Percentiles rank a stretch among this genome's conserved stretches.
phyloP scores from a whole-genome alignment of 371 early-diverging fungal species.

The Apophysomyces elegans region DNA sequence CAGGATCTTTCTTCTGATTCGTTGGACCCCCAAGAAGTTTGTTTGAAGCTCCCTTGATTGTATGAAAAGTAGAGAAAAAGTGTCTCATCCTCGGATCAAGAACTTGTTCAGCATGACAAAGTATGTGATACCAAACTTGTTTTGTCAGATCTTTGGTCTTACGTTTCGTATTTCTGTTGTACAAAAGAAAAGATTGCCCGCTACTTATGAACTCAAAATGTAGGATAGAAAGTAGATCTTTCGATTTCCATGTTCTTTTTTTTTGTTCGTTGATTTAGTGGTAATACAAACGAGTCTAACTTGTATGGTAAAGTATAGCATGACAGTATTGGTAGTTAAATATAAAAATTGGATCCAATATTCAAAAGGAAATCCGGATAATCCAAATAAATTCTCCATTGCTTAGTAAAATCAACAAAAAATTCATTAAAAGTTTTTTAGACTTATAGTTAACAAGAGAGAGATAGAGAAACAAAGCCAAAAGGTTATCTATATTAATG shows the following conservation, averaged over 20 bases:
- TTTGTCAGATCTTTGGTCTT: neutral
- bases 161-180: constrained; percentile 3
- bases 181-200: neutral
- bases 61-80: neutral
- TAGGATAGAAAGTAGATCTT: constrained; percentile 5
- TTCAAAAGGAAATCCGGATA: too few relatives aligned
- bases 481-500: neutral
- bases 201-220: neutral
- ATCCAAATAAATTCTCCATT: too few relatives aligned
- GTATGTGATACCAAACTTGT: neutral
- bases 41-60: constrained; percentile 1
- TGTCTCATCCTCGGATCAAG: neutral
- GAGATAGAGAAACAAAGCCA: too few relatives aligned
- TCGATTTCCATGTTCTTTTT: neutral
- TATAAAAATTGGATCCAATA: too few relatives aligned
- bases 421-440: too few relatives aligned
- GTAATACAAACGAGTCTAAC: constrained; percentile 2
- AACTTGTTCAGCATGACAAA: neutral
- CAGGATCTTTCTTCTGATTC: neutral
- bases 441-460: too few relatives aligned
- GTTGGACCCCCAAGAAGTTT: neutral
- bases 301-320: neutral
- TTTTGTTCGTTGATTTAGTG: neutral
- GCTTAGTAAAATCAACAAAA: too few relatives aligned
- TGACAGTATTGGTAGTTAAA: too few relatives aligned